Base-by-base conservation (phyloP, 176 grass and related monocot species). In the Chloris gayana region DNA sequence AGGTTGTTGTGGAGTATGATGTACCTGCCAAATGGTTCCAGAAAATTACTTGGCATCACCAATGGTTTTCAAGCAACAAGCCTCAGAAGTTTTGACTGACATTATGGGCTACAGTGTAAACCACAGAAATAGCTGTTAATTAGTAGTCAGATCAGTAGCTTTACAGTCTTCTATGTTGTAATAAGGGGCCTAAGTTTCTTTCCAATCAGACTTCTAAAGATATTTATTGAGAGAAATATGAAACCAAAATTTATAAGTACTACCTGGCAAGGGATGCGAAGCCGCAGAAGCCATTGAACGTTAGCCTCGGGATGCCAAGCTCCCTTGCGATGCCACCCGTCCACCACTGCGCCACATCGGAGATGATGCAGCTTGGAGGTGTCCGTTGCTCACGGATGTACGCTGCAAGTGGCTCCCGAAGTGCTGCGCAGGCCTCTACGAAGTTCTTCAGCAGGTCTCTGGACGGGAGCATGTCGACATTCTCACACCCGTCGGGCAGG, bases 401-500 rank as follows among this genome's bases (percentile, higher is more conserved):
- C 1, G 46, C 73, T 44, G 27, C 38, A 25, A 96, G 88, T 1
- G 82, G 82, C 27, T 83, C 83, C 34, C 58, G 33, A 41, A 97
- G 93, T 71, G 82, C 72, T 8, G 35, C 34, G 47, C 82, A 84
- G 24, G 90, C 83, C 30, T 87, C 44, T 34, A 89, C 0, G 68
- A 97, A 97, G 63, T 74, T 75, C 25, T 29, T 26, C 10, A 82
- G 4, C 41, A 41, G 46, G 26, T 88, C 75, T n/a, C 0, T 42
- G 59, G 79, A 79, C 27, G 82, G 46, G 31, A 93, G 7, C 78
- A 79, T 63, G 83, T 97, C 90, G 5, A 67, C 1, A 41, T 87
- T 97, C 80, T 97, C 90, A 3, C 72, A 93, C 17, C 93, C 90
- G 1, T 86, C 73, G 0, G 93, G 90, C 25, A 97, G 78, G 51